phyloP scores from a whole-genome alignment of 805 yeast species.

The Yamadazyma tumulicola region DNA sequence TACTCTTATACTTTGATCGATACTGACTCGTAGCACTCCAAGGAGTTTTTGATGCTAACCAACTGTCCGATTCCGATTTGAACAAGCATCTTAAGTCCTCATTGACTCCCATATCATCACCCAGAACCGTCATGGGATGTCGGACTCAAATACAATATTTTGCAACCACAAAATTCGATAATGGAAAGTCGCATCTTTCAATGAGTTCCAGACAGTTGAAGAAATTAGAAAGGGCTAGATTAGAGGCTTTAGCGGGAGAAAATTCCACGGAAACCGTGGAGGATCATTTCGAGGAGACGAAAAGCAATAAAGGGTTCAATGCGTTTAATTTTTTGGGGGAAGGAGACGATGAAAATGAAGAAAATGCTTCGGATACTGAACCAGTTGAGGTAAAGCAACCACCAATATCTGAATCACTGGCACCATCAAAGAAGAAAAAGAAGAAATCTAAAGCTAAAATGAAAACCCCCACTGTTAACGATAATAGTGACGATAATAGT shows the following conservation, averaged over 20 bases:
- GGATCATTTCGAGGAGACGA: no score
- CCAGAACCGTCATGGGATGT: not conserved
- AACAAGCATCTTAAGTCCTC: not conserved
- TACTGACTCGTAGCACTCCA: not conserved
- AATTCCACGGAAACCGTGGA: no score
- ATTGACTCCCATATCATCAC: slow-evolving; percentile 1
- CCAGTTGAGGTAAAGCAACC: slow-evolving; percentile 13
- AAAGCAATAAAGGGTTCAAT: slow-evolving; percentile 10
- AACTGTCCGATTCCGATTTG: slow-evolving; percentile 6
- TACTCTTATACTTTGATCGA: slow-evolving; percentile 5
- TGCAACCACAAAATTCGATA: slow-evolving; percentile 16
- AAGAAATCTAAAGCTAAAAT: slow-evolving; percentile 22
- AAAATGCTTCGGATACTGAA: slow-evolving; percentile 14
- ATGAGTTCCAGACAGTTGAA: slow-evolving; percentile 54
- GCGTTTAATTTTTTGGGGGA: slow-evolving; percentile 15
- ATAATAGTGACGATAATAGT: slow-evolving; percentile 23
- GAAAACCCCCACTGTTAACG: slow-evolving; percentile 14
- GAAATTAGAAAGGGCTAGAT: slow-evolving; percentile 34
- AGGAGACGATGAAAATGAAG: slow-evolving; percentile 11
- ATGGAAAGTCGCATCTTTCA: not conserved
- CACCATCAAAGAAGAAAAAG: slow-evolving; percentile 6
- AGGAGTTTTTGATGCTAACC: not conserved
- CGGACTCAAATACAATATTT: slow-evolving; percentile 4
- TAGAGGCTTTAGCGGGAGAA: slow-evolving; percentile 11
- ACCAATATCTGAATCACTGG: not conserved